Evolutionary conservation across 2,329 filamentous ascomycete species (phyloP).

Genomic region (Scedosporium boydii): DNA sequence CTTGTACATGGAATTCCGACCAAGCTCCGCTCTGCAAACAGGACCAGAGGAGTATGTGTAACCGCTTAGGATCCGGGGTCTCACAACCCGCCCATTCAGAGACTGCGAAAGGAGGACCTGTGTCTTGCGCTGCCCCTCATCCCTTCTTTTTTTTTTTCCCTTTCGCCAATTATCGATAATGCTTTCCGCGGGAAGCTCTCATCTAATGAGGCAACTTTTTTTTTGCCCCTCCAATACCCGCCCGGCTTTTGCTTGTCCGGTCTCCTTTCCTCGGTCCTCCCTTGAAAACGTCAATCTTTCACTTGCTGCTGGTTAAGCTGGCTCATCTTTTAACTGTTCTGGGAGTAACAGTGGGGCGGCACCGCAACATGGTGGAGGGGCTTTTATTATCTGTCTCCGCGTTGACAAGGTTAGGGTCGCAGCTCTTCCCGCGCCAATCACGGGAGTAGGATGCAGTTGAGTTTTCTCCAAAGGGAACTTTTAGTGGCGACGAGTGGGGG

Average conservation of each 20-base stretch:
- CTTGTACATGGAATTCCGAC: background rate
- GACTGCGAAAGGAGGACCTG: too few relatives aligned
- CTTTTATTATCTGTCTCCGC: slow-evolving; percentile 2
- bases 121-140: background rate
- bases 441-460: slow-evolving; percentile 6
- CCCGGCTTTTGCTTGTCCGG: background rate
- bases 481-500: background rate
- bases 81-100: background rate
- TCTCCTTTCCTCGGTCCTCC: background rate
- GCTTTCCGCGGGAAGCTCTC: background rate
- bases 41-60: background rate
- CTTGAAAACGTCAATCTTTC: background rate
- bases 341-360: slow-evolving; percentile 16
- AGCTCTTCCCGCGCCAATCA: slow-evolving; percentile 21
- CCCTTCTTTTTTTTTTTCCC: background rate
- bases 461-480: background rate
- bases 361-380: slow-evolving; percentile 12
- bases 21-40: background rate
- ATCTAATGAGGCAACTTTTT: background rate
- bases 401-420: slow-evolving; percentile 15
- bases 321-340: slow-evolving; percentile 6
- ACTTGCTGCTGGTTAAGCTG: slow-evolving; percentile 6
- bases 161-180: too few relatives aligned
- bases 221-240: background rate
- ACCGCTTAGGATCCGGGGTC: background rate